Evolutionary conservation across 1,139 yeast genomes (phyloP), one percentile per base, ranked within the genome.

Genomic region (Zygosaccharomyces sapae): DNA sequence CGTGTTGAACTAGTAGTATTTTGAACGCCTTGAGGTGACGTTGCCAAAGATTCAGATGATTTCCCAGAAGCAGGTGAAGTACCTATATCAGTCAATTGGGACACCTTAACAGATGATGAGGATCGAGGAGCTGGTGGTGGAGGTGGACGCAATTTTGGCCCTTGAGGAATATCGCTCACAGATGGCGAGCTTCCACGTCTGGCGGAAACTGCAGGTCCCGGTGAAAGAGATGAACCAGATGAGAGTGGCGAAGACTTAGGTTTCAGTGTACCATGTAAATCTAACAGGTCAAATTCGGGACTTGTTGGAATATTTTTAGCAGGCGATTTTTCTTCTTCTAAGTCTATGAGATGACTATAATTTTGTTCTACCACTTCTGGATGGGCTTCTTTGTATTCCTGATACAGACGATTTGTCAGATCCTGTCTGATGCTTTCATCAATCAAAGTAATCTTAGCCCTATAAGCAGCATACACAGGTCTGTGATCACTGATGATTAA

Each of bases 401-500:
- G 73, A 55, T 81, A 79, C 43, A 84, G 65, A 42, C 76, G 73
- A 46, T 73, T 72, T 19, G 79, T 70, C 46, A 83, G 66, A 29
- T 70, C 69, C 45, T 72, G 70, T 60, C 80, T 83, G 38, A 71
- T 66, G 2, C 64, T 67, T 44, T 81, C 81, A 63, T 88, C 83
- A 30, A 88, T 74, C 46, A 83, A 76, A 53, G 79, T 80, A 36
- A 85, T 84, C 41, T 69, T 73, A n/a, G 86, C 76, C 36, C 72
- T 67, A 60, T 83, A 88, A 0, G 86, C 77, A 2, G 94, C 89
- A 62, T 77, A 83, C 3, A 92, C 96, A 0, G 98, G 97, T 52
- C 87, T 83, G 63, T 92, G 98, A 61, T 92, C 98, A 50, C 97
- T 88, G 35, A 81, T 71, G 35, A 69, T 67, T n/a, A 87, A 68